Evolutionary conservation across 768 basidiomycete genomes (phyloP).

Genomic region (Phaeotremella skinneri): DNA sequence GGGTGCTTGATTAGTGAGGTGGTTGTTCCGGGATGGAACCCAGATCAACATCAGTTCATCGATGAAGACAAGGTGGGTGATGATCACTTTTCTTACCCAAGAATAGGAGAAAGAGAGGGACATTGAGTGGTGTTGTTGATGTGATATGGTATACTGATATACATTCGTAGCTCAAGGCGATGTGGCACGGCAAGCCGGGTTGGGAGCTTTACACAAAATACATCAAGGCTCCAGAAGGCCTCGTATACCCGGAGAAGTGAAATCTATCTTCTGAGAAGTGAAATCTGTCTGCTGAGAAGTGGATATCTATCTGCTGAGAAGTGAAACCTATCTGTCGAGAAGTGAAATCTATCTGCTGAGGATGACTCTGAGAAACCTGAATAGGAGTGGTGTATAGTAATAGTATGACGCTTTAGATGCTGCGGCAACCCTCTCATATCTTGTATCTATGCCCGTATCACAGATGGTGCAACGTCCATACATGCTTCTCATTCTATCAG

Average conservation of each 20-base stretch:
- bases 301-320: neutral
- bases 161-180: conserved; percentile 21
- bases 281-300: no score
- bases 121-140: neutral
- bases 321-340: neutral
- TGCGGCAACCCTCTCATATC: no score
- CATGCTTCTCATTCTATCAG: no score
- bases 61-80: conserved; percentile 38
- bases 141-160: neutral
- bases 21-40: conserved; percentile 57
- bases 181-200: conserved; percentile 21
- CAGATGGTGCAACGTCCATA: no score
- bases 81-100: neutral
- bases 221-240: conserved; percentile 23
- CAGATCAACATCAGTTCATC: conserved; percentile 43
- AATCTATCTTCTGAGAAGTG: neutral
- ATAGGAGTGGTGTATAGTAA: neutral
- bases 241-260: conserved; percentile 26
- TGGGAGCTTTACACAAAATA: conserved; percentile 31
- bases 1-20: conserved; percentile 64
- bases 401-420: no score
- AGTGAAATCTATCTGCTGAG: neutral
- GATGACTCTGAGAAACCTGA: neutral
- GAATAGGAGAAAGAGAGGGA: neutral
- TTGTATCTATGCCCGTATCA: no score